phyloP scores from a whole-genome alignment of 202 grass and related monocot genomes.

The Schoenoplectus triqueter region DNA sequence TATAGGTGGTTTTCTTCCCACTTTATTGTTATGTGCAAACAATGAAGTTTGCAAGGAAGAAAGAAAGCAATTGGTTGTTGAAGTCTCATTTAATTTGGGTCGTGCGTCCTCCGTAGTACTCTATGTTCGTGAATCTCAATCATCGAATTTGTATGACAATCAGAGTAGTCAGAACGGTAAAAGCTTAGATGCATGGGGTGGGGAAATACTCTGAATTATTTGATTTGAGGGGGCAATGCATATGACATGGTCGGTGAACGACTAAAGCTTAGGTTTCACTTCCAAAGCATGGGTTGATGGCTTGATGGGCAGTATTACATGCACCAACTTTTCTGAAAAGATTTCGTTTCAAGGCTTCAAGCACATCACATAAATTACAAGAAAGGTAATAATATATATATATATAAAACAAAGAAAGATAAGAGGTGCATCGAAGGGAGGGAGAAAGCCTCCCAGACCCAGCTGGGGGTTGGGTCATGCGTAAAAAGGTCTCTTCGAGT shows the following conservation, averaged over 20 bases:
- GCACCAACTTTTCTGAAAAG: not conserved
- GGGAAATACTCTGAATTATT: no score
- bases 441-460: conserved; percentile 6
- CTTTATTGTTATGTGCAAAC: no score
- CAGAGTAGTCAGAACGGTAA: no score
- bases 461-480: conserved; percentile 25
- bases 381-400: not conserved
- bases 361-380: not conserved
- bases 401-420: no score
- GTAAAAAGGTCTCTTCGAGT: conserved; percentile 26
- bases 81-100: no score
- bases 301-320: not conserved
- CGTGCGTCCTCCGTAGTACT: no score
- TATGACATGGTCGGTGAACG: conserved; percentile 24
- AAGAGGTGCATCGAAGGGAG: conserved; percentile 10
- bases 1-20: no score
- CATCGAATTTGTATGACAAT: no score
- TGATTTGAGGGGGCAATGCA: conserved; percentile 2
- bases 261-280: conserved; percentile 11
- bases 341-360: not conserved
- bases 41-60: no score
- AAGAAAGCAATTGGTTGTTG: no score
- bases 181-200: no score
- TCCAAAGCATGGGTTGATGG: conserved; percentile 18
- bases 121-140: no score